Conservation (phyloP, 306 rosid genomes). For the Quercus agrifolia region DNA sequence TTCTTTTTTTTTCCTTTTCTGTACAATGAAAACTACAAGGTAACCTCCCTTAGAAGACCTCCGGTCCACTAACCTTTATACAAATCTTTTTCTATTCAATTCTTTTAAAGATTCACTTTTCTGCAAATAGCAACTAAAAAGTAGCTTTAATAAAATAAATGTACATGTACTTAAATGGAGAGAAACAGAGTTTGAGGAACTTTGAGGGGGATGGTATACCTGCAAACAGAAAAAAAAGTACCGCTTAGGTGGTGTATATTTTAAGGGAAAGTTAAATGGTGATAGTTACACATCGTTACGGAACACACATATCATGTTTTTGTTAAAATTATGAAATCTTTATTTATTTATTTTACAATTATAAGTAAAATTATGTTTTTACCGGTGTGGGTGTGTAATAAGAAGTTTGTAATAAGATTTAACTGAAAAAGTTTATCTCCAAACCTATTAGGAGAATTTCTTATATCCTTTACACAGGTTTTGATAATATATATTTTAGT, state of each 20-base stretch:
- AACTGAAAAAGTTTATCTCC: no score
- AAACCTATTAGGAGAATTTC: no score
- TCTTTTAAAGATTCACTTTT: not conserved
- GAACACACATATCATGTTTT: no score
- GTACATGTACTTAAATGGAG: not conserved
- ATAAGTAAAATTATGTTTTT: no score
- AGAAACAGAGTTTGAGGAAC: not conserved
- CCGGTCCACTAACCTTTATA: conserved; percentile 6
- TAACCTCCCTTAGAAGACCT: conserved; percentile 21
- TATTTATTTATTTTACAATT: no score
- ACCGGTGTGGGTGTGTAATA: no score
- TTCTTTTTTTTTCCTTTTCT: not conserved
- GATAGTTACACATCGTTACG: no score
- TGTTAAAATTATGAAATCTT: no score
- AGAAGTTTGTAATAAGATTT: no score
- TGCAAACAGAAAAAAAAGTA: not conserved
- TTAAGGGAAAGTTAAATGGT: no score
- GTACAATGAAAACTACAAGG: conserved; percentile 32
- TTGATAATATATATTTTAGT: no score
- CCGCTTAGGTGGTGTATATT: not conserved
- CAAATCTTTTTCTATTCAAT: not conserved
- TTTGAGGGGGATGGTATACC: not conserved
- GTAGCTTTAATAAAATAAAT: not conserved
- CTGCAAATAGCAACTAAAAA: conserved; percentile 2
- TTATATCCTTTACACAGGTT: no score